Evolutionary conservation across 306 rosid species (phyloP).

Genomic region (Quercus cerris): DNA sequence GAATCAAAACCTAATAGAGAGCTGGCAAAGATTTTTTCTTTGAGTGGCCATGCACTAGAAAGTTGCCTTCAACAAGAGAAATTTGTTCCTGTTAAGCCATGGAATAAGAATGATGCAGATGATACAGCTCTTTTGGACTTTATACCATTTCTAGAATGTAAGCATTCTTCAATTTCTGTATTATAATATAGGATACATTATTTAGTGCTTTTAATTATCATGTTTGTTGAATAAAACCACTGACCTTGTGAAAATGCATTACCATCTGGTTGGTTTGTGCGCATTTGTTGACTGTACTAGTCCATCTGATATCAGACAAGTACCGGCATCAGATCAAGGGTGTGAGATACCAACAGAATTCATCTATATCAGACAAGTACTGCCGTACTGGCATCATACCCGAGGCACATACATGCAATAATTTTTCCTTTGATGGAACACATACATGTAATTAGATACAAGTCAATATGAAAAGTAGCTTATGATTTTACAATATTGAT

Average conservation of each 20-base stretch:
- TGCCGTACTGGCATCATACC: too few relatives aligned
- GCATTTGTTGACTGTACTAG: slow-evolving; percentile 88
- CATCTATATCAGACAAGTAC: slow-evolving; percentile 7
- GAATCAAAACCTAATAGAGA: slow-evolving; percentile 89
- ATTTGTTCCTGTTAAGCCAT: slow-evolving; percentile 71
- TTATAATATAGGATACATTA: too few relatives aligned
- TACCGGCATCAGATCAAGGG: slow-evolving; percentile 76
- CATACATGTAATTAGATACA: slow-evolving; percentile 5
- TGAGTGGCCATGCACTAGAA: slow-evolving; percentile 87
- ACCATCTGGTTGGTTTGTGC: slow-evolving; percentile 16
- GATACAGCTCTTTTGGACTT: slow-evolving; percentile 86
- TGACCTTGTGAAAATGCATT: slow-evolving; percentile 16
- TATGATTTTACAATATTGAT: not conserved
- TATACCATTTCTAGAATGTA: slow-evolving; percentile 93
- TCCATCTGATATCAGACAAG: slow-evolving; percentile 85
- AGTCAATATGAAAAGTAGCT: slow-evolving; percentile 6
- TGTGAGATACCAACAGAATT: slow-evolving; percentile 80
- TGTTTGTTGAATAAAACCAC: not conserved
- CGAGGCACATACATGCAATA: too few relatives aligned
- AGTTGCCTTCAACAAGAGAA: slow-evolving; percentile 85
- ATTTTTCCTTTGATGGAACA: not conserved
- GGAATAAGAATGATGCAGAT: slow-evolving; percentile 61
- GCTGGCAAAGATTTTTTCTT: slow-evolving; percentile 68
- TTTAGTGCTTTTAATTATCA: not conserved
- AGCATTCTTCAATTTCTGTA: slow-evolving; percentile 25